Evolutionary conservation across 192 early-diverging fungal genomes (phyloP), one percentile per base, ranked within the genome.

Genomic region (Jimgerdemannia flammicorona): DNA sequence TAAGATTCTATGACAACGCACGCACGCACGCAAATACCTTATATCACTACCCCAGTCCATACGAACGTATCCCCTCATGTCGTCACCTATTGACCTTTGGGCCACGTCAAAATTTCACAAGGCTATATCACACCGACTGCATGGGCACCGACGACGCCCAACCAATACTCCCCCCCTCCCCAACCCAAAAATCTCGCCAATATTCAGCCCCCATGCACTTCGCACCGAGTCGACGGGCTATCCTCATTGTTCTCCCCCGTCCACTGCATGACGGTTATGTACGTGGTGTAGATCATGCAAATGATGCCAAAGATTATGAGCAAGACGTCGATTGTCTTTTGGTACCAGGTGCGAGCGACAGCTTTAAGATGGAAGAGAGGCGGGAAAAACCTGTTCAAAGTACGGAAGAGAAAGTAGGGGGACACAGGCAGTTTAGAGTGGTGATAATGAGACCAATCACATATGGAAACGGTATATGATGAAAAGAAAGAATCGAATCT

Each of bases 221-320:
- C 72, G 66, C 79, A 80, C 19, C 79, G 74, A 11, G 67, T 44
- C n/a, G 74, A 67, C 39, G 75, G 72, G 6, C 68, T n/a, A n/a
- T 64, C 71, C 11, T 71, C 40, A 49, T 74, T 64, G 14, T 71
- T 68, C n/a, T 70, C 80, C 2, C 43, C 43, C 11, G 80, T 74
- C 85, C 85, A 86, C 44, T 81, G 75, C 39, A 70, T 77, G 49
- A 97, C 80, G 40, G 93, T 94, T 39, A 94, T 90, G 64, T 78
- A 89, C 2, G 95, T 93, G 17, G 94, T 93, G 78, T 95, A 97
- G 7, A 91, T 70, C 78, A 93, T 89, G 4, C 89, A 90, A 40
- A 87, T 59, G 40, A 92, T 72, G 19, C 92, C 93, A 83, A 95
- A 86, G 2, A 87, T 84, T 49, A 91, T 86, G 20, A 95, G 70